Percentiles rank a stretch among this genome's conserved stretches.
Evolutionary conservation across 768 basidiomycete genomes (phyloP).

Genomic region (Suillus ampliporus): DNA sequence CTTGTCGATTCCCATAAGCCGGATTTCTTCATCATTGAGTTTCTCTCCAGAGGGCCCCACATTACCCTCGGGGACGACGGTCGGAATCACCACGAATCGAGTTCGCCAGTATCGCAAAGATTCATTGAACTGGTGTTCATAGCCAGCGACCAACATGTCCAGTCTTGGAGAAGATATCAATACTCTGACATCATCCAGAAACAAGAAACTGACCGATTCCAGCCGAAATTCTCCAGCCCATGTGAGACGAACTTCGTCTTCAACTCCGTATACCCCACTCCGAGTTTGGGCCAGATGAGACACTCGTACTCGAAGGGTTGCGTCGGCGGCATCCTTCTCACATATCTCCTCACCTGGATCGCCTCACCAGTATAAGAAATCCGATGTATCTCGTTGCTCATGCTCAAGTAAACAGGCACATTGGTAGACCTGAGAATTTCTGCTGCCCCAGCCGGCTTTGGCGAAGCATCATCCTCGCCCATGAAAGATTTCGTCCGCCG

Average conservation of each 20-base stretch:
- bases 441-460: constrained; percentile 67
- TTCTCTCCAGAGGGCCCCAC: constrained; percentile 71
- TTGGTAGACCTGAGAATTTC: constrained; percentile 63
- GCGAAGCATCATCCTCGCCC: constrained; percentile 56
- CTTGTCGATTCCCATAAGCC: constrained; percentile 88
- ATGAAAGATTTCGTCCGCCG: constrained; percentile 63
- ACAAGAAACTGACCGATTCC: constrained; percentile 70
- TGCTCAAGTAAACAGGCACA: constrained; percentile 88
- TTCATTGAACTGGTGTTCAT: constrained; percentile 81
- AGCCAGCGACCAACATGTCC: constrained; percentile 85
- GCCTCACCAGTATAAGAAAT: constrained; percentile 91
- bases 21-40: constrained; percentile 85
- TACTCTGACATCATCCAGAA: constrained; percentile 3
- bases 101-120: constrained; percentile 93
- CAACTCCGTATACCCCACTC: constrained; percentile 84
- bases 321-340: constrained; percentile 70
- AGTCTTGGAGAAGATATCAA: constrained; percentile 49
- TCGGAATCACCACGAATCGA: constrained; percentile 90
- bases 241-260: constrained; percentile 76
- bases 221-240: constrained; percentile 82
- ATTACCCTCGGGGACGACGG: constrained; percentile 61
- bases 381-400: constrained; percentile 94
- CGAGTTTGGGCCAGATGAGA: constrained; percentile 92
- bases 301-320: constrained; percentile 81
- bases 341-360: constrained; percentile 87